A percentile compares a stretch with the other conserved stretches of the same genome.
These are phyloP conservation scores for Xerocomus nothofagi DNA, from an alignment of 1,284 basidiomycete species.

Conservation along the genomic window DNA sequence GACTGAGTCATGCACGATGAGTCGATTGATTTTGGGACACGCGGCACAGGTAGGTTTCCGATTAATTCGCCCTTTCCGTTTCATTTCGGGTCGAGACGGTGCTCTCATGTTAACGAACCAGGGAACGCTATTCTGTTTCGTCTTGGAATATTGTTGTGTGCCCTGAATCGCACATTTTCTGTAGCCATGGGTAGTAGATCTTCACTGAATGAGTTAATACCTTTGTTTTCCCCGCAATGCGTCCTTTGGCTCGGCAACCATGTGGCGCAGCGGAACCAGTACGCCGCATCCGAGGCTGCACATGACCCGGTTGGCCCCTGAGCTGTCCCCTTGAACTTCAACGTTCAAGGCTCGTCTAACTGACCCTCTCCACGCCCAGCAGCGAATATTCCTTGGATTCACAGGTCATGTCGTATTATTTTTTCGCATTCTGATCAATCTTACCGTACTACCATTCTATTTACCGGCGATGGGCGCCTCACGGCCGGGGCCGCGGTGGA, in stretches of 20 bases:
- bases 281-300: too few relatives aligned
- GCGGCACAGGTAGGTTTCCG: conserved; percentile 11
- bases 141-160: background rate
- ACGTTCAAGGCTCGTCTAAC: background rate
- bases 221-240: too few relatives aligned
- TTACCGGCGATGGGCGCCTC: too few relatives aligned
- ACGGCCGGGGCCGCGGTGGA: background rate
- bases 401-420: conserved; percentile 4
- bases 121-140: conserved; percentile 34
- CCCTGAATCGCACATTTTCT: background rate
- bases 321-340: background rate
- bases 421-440: background rate
- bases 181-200: background rate
- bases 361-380: background rate
- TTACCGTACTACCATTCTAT: conserved; percentile 6
- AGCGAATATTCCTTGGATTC: background rate
- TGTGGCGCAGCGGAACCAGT: too few relatives aligned
- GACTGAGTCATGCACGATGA: too few relatives aligned
- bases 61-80: conserved; percentile 15
- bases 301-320: too few relatives aligned
- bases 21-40: conserved; percentile 13
- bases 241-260: too few relatives aligned
- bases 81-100: conserved; percentile 9
- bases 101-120: conserved; percentile 47
- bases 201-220: too few relatives aligned